Percentiles rank a stretch among this genome's conserved stretches.
These are phyloP conservation scores for Xylariaceae sp. DNA, from an alignment of 2,329 filamentous ascomycete species.

Conservation along the genomic window DNA sequence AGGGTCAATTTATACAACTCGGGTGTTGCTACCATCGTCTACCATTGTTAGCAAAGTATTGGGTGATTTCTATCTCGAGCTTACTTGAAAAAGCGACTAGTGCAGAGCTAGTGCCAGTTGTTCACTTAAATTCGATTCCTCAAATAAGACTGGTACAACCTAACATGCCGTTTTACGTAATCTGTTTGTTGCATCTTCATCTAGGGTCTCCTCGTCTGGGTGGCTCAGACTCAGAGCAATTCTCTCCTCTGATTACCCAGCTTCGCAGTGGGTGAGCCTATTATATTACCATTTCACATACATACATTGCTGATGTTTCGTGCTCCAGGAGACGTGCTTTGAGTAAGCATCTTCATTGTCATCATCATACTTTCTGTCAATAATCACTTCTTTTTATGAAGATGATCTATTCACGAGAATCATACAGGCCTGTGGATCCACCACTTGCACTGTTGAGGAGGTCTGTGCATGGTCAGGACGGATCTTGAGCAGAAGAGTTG, in stretches of 20 bases:
- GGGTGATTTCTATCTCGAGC: neutral
- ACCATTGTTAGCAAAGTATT: neutral
- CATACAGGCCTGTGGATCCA: constrained; percentile 1
- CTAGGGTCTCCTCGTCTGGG: neutral
- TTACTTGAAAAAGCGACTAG: neutral
- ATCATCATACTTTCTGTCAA: neutral
- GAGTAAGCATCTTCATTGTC: neutral
- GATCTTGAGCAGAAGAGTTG: no score
- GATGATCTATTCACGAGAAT: constrained; percentile 3
- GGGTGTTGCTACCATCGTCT: neutral
- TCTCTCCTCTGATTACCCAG: neutral
- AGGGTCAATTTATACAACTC: neutral
- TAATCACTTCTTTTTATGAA: constrained; percentile 5
- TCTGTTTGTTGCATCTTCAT: neutral
- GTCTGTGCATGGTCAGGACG: no score
- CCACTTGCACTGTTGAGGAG: constrained; percentile 5
- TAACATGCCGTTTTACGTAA: neutral
- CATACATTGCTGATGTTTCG: neutral
- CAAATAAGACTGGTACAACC: neutral
- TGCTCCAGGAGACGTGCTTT: constrained; percentile 1
- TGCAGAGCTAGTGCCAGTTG: neutral
- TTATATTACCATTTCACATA: neutral
- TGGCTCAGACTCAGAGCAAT: neutral
- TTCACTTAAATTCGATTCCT: neutral
- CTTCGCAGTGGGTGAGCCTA: neutral